Conservation (phyloP, 192 early-diverging fungal species). For the Coemansia pectinata region DNA sequence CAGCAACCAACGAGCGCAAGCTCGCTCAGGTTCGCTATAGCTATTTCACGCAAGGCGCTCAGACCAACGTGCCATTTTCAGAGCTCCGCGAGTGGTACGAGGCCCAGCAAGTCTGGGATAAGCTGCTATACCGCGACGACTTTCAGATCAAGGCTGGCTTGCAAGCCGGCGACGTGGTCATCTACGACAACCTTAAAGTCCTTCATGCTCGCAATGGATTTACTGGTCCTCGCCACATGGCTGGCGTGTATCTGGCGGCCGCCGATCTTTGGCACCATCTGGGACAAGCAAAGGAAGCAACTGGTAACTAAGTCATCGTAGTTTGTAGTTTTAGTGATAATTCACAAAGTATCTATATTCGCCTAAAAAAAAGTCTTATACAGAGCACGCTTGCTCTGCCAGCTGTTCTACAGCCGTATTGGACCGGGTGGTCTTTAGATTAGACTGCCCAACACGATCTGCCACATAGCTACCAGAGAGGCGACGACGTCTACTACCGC, state of each 20-base stretch:
- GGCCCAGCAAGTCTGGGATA: slow-evolving; percentile 48
- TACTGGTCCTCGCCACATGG: slow-evolving; percentile 50
- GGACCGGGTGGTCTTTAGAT: background rate
- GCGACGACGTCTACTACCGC: background rate
- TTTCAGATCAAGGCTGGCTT: slow-evolving; percentile 51
- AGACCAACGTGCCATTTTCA: slow-evolving; percentile 45
- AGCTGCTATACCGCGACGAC: slow-evolving; percentile 50
- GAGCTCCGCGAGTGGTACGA: slow-evolving; percentile 55
- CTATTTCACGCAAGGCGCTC: slow-evolving; percentile 55
- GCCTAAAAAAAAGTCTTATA: background rate
- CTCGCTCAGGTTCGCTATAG: slow-evolving; percentile 52
- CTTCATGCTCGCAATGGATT: slow-evolving; percentile 57
- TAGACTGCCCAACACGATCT: background rate
- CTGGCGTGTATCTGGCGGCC: slow-evolving; percentile 47
- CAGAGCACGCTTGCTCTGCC: background rate
- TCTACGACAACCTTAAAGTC: slow-evolving; percentile 54
- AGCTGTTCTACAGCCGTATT: background rate
- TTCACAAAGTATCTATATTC: background rate
- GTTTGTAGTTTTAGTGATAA: background rate
- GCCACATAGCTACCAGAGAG: background rate
- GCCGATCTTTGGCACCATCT: slow-evolving; percentile 49
- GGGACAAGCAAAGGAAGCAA: slow-evolving; percentile 21
- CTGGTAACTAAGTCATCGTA: background rate
- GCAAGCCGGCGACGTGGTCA: slow-evolving; percentile 50
- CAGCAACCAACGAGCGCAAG: slow-evolving; percentile 20